Evolutionary conservation across 345 rosid genomes (phyloP).

Genomic region (Corymbia maculata): DNA sequence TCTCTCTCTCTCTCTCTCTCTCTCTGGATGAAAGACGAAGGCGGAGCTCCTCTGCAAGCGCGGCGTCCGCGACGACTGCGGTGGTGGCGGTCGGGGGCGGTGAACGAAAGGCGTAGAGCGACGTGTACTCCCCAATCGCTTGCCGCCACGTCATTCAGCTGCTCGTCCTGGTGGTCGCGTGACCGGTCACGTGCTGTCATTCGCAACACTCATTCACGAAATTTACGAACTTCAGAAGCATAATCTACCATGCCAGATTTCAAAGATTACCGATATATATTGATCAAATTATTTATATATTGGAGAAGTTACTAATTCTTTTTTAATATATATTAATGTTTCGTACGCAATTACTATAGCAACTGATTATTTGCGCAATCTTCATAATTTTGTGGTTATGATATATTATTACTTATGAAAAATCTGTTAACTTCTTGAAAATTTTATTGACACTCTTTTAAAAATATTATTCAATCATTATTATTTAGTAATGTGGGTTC

Average conservation of each 20-base stretch:
- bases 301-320: neutral
- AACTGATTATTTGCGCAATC: neutral
- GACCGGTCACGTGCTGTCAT: neutral
- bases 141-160: neutral
- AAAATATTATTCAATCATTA: neutral
- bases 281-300: neutral
- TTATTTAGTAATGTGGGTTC: neutral
- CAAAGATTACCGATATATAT: neutral
- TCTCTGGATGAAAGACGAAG: neutral
- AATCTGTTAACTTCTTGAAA: neutral
- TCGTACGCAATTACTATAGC: neutral
- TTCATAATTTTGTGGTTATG: neutral
- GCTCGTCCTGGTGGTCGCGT: neutral
- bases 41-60: neutral
- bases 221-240: neutral
- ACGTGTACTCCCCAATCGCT: neutral
- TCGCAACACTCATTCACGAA: rapidly evolving
- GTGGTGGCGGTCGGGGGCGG: neutral
- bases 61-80: neutral
- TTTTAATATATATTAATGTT: neutral
- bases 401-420: neutral
- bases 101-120: neutral
- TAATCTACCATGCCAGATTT: neutral
- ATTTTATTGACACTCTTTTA: neutral
- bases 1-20: neutral